Evolutionary conservation across 116 monocot species (phyloP).

Genomic region (Iris pallida): DNA sequence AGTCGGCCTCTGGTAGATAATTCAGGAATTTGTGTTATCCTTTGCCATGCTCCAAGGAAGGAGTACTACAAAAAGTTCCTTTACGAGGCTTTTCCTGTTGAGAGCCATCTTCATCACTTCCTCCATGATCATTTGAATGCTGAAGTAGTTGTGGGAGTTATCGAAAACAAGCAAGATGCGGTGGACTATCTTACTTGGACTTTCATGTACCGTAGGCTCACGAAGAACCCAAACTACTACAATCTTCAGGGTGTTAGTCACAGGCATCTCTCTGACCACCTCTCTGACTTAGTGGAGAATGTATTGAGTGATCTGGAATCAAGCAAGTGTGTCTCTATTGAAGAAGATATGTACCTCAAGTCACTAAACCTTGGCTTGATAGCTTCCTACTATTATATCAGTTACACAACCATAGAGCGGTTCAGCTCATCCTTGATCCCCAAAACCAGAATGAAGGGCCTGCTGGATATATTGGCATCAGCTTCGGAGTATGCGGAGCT

Average conservation of each 20-base stretch:
- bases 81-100: slow-evolving; percentile 89
- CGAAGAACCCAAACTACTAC: slow-evolving; percentile 94
- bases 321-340: slow-evolving; percentile 81
- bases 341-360: slow-evolving; percentile 90
- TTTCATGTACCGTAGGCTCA: slow-evolving; percentile 89
- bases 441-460: slow-evolving; percentile 88
- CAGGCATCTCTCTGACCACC: slow-evolving; percentile 87
- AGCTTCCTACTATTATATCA: slow-evolving; percentile 95
- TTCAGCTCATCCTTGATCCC: slow-evolving; percentile 69
- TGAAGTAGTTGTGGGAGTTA: slow-evolving; percentile 70
- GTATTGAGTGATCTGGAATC: slow-evolving; percentile 67
- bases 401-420: slow-evolving; percentile 84
- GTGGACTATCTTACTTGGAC: slow-evolving; percentile 83
- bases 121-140: slow-evolving; percentile 93
- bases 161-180: slow-evolving; percentile 71
- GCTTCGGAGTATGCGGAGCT: slow-evolving; percentile 87
- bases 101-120: slow-evolving; percentile 91
- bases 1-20: slow-evolving; percentile 80
- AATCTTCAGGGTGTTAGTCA: slow-evolving; percentile 93
- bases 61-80: slow-evolving; percentile 95
- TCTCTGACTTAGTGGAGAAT: slow-evolving; percentile 78
- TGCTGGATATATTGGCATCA: slow-evolving; percentile 78
- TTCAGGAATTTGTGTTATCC: slow-evolving; percentile 83
- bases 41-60: slow-evolving; percentile 81
- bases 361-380: slow-evolving; percentile 81